Evolutionary conservation across 768 basidiomycete species (phyloP).

Genomic region (Mycena venus): DNA sequence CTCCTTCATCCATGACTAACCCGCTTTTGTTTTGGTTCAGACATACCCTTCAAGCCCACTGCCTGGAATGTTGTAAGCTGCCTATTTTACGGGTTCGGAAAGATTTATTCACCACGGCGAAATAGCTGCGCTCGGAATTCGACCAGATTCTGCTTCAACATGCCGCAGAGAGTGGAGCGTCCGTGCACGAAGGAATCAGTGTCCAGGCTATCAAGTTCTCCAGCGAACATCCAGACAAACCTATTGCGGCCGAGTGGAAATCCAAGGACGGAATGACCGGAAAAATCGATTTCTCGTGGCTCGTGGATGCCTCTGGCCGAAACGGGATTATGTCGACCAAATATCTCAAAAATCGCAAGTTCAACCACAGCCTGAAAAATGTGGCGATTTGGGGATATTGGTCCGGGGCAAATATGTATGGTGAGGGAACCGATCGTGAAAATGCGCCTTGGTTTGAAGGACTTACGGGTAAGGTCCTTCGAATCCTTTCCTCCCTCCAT

Average conservation of each 20-base stretch:
- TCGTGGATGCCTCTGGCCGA: slow-evolving; percentile 75
- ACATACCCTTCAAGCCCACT: too few species aligned
- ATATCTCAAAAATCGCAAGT: slow-evolving; percentile 69
- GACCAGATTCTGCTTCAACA: too few species aligned
- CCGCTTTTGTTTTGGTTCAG: too few species aligned
- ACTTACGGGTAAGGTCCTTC: slow-evolving; percentile 1
- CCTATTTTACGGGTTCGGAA: too few species aligned
- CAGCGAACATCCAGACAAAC: slow-evolving; percentile 43
- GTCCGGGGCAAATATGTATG: slow-evolving; percentile 45
- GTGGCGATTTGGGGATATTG: slow-evolving; percentile 48
- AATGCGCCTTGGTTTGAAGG: slow-evolving; percentile 49
- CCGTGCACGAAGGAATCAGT: slow-evolving; percentile 61
- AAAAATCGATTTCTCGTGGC: slow-evolving; percentile 66
- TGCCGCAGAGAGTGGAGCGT: slow-evolving; percentile 58
- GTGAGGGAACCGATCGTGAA: slow-evolving; percentile 45
- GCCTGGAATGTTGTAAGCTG: too few species aligned
- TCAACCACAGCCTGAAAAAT: slow-evolving; percentile 46
- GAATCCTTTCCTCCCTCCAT: neutral
- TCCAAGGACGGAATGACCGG: slow-evolving; percentile 48
- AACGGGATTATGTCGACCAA: slow-evolving; percentile 70
- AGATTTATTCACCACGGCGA: too few species aligned
- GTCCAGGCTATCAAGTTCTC: slow-evolving; percentile 62
- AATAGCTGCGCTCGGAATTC: too few species aligned
- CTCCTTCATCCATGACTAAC: too few species aligned
- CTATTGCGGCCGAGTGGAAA: slow-evolving; percentile 55